phyloP scores from a whole-genome alignment of 1,284 basidiomycete species.

The Trametes sp. region DNA sequence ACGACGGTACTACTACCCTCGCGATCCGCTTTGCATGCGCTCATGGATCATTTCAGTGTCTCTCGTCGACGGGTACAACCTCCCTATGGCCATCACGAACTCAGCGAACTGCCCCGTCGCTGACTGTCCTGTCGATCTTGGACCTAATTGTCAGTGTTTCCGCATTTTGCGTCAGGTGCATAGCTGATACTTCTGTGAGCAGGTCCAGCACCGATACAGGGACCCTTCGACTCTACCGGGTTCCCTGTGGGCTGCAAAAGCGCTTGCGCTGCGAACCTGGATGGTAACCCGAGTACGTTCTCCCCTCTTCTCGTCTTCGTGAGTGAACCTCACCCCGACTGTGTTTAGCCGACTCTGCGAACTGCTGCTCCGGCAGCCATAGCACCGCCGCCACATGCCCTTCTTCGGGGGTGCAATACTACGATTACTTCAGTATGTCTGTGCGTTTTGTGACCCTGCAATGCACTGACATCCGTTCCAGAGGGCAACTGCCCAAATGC shows the following conservation, averaged over 20 bases:
- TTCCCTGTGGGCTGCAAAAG: slow-evolving; percentile 53
- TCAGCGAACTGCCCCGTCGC: slow-evolving; percentile 48
- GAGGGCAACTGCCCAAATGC: slow-evolving; percentile 56
- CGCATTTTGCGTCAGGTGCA: no score
- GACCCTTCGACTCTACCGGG: slow-evolving; percentile 45
- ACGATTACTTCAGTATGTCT: slow-evolving; percentile 44
- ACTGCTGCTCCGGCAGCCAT: slow-evolving; percentile 54
- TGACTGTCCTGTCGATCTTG: slow-evolving; percentile 52
- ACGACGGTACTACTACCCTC: slow-evolving; percentile 43
- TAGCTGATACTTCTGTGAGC: not conserved
- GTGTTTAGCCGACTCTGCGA: slow-evolving; percentile 42
- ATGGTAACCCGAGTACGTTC: slow-evolving; percentile 44
- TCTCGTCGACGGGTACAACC: slow-evolving; percentile 51
- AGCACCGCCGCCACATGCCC: slow-evolving; percentile 53
- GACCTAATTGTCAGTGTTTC: slow-evolving; percentile 42
- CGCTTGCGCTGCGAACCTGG: slow-evolving; percentile 50
- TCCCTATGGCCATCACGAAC: slow-evolving; percentile 51
- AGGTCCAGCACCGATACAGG: slow-evolving; percentile 46
- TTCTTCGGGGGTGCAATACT: slow-evolving; percentile 49
- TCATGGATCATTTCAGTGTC: slow-evolving; percentile 36
- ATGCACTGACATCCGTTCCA: slow-evolving; percentile 25
- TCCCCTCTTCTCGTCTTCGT: no score
- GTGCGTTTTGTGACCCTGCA: not conserved
- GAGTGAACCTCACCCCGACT: not conserved
- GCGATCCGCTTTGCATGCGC: not conserved